These are phyloP conservation scores for Ophiostoma ips DNA, from an alignment of 2,329 filamentous ascomycete species.

Conservation along the genomic window DNA sequence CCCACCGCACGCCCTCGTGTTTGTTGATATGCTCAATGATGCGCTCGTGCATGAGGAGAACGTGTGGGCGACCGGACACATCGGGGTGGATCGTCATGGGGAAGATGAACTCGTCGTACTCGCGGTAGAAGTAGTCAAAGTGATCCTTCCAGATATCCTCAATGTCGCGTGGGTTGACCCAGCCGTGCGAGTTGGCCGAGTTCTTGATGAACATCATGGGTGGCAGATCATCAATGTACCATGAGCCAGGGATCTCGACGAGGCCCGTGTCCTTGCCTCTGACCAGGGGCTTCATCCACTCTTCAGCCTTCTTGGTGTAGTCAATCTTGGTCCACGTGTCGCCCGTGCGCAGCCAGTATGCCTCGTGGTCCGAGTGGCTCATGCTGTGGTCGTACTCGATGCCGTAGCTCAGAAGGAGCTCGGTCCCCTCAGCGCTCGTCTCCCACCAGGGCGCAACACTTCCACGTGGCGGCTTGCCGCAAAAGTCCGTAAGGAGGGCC, in stretches of 20 bases:
- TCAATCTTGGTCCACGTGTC: conserved; percentile 57
- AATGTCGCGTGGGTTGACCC: conserved; percentile 36
- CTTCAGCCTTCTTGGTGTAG: conserved; percentile 44
- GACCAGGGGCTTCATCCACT: conserved; percentile 53
- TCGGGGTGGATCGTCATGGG: conserved; percentile 68
- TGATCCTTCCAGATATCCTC: conserved; percentile 54
- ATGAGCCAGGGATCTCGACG: conserved; percentile 51
- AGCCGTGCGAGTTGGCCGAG: conserved; percentile 50
- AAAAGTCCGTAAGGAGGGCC: conserved; percentile 54
- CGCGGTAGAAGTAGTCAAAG: conserved; percentile 61
- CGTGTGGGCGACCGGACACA: conserved; percentile 57
- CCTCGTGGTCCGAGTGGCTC: conserved; percentile 50
- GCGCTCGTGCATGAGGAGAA: conserved; percentile 31
- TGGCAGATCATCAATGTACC: conserved; percentile 52
- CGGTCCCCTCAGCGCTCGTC: conserved; percentile 50
- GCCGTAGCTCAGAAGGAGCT: conserved; percentile 50
- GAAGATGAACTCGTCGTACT: conserved; percentile 65
- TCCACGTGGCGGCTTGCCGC: conserved; percentile 57
- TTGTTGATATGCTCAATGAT: conserved; percentile 15
- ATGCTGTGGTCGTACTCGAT: conserved; percentile 59
- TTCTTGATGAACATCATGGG: conserved; percentile 64
- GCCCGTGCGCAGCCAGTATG: conserved; percentile 49
- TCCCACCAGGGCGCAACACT: conserved; percentile 68
- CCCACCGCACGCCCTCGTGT: conserved; percentile 39
- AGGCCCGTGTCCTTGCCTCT: conserved; percentile 46